Evolutionary conservation across 352 stramenopile species (phyloP).

Genomic region (Pythium phragmitis): DNA sequence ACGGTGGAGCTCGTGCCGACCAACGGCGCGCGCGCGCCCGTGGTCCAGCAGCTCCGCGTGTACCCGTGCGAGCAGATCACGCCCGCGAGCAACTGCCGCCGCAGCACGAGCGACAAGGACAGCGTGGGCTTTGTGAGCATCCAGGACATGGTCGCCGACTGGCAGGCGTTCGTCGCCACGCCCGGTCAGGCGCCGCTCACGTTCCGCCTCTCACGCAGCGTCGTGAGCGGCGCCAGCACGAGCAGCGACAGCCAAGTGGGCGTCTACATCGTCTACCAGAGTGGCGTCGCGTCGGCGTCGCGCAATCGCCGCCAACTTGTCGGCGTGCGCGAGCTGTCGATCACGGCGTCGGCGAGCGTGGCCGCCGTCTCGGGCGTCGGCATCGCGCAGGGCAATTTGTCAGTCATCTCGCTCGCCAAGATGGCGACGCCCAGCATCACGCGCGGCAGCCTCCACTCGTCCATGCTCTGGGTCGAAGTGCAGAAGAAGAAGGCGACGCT

Average conservation of each 20-base stretch:
- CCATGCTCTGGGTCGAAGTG: constrained; percentile 69
- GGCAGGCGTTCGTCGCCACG: constrained; percentile 46
- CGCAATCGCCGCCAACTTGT: constrained; percentile 5
- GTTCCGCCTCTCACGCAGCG: constrained; percentile 59
- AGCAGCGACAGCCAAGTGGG: constrained; percentile 31
- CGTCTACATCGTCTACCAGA: constrained; percentile 63
- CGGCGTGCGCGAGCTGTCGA: constrained; percentile 40
- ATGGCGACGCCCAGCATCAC: constrained; percentile 52
- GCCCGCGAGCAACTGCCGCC: constrained; percentile 41
- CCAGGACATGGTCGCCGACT: constrained; percentile 56
- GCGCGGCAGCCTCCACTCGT: constrained; percentile 56
- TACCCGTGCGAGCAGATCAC: constrained; percentile 56
- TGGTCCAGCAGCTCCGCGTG: constrained; percentile 28
- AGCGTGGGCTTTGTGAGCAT: constrained; percentile 65
- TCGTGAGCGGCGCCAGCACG: constrained; percentile 48
- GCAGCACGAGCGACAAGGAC: constrained; percentile 25
- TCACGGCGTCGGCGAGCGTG: constrained; percentile 32
- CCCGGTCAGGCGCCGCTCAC: constrained; percentile 47
- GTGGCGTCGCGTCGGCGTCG: constrained; percentile 21
- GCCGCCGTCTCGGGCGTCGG: constrained; percentile 1
- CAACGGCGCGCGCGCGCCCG: background rate
- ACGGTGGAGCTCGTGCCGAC: constrained; percentile 40
- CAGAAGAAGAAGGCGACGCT: constrained; percentile 64
- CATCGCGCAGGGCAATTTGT: constrained; percentile 29
- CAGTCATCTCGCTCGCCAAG: constrained; percentile 52